These are phyloP conservation scores for Alopecurus myosuroides DNA, from an alignment of 176 grass and related monocot species.

Conservation along the genomic window DNA sequence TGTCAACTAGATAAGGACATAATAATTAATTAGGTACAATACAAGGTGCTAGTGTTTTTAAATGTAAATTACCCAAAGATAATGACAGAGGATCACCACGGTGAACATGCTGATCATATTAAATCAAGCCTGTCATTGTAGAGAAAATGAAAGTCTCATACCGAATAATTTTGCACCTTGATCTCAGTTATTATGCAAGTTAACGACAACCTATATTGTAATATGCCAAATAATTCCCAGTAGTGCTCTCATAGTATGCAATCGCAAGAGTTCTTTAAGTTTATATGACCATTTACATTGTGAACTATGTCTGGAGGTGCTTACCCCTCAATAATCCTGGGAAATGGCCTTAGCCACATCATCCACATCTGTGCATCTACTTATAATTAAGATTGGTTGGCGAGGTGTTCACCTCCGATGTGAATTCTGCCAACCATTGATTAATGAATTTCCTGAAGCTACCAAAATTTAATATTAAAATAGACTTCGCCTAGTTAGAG, in stretches of 20 bases:
- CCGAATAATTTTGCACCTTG: neutral
- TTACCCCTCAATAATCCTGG: neutral
- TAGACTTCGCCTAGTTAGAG: neutral
- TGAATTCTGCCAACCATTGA: constrained; percentile 8
- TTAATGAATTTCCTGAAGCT: neutral
- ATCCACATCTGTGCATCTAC: neutral
- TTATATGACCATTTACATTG: neutral
- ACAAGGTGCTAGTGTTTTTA: neutral
- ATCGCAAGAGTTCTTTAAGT: neutral
- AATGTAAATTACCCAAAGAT: neutral
- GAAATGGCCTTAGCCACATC: neutral
- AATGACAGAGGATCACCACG: neutral
- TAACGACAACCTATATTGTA: neutral
- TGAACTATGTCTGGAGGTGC: neutral
- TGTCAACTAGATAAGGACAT: neutral
- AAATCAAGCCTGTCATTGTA: neutral
- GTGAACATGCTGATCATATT: neutral
- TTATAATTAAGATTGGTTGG: constrained; percentile 17
- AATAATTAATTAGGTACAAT: neutral
- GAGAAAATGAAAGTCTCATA: neutral
- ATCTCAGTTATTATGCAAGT: neutral
- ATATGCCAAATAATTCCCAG: neutral
- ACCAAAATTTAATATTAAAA: neutral
- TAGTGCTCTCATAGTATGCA: neutral
- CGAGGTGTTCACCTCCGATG: neutral